phyloP scores from a whole-genome alignment of 2,329 filamentous ascomycete species.

The Aspergillus neoniger region DNA sequence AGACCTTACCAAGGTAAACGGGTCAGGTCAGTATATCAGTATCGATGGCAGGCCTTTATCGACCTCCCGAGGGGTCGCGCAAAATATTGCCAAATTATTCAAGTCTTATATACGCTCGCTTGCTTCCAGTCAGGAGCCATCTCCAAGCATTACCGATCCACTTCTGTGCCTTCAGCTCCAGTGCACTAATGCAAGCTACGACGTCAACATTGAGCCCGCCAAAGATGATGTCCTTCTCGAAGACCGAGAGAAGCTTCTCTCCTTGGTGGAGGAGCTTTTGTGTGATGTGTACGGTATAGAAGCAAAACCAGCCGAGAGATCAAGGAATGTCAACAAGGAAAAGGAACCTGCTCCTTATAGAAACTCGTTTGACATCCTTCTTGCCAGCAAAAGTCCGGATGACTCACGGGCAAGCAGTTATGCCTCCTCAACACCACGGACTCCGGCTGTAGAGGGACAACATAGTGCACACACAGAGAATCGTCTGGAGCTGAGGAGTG shows the following conservation, averaged over 20 bases:
- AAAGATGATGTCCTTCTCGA: conserved; percentile 65
- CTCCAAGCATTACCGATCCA: conserved; percentile 48
- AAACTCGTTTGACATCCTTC: conserved; percentile 23
- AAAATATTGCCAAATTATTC: conserved; percentile 54
- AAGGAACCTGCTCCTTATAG: conserved; percentile 2
- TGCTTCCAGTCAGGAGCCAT: conserved; percentile 20
- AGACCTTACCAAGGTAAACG: conserved; percentile 42
- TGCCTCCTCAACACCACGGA: neutral
- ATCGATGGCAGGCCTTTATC: conserved; percentile 61
- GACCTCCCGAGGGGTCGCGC: conserved; percentile 51
- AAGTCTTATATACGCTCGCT: conserved; percentile 51
- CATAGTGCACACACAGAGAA: neutral
- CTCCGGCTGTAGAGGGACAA: neutral
- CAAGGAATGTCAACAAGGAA: neutral
- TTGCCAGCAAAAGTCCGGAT: conserved; percentile 22
- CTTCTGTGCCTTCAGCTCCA: conserved; percentile 58
- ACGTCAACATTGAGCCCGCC: conserved; percentile 63
- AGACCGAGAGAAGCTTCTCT: conserved; percentile 47
- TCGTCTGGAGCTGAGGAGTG: neutral
- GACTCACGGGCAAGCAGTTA: neutral
- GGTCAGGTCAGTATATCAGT: conserved; percentile 54
- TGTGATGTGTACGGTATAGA: conserved; percentile 18
- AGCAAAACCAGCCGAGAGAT: neutral
- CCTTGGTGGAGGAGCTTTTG: conserved; percentile 44
- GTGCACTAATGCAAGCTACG: conserved; percentile 59